Conservation (phyloP, 306 rosid genomes). For the Quercus engelmannii region DNA sequence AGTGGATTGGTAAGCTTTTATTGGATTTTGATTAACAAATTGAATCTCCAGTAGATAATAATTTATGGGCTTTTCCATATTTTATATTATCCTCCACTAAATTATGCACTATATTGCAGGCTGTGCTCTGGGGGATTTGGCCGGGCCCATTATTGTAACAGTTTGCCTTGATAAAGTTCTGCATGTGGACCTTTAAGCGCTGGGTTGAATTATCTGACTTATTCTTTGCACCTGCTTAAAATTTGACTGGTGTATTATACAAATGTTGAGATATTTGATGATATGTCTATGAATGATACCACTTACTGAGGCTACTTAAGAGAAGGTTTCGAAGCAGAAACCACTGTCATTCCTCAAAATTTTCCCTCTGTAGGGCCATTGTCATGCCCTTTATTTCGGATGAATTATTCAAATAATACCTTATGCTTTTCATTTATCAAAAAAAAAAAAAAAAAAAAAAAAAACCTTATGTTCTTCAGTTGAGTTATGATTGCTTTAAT, state of each 20-base stretch:
- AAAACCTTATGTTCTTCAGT: neutral
- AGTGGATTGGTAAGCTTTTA: constrained; percentile 69
- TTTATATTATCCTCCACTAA: neutral
- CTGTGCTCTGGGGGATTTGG: constrained; percentile 69
- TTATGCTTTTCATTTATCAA: too few relatives aligned
- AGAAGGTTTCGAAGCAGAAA: constrained; percentile 1
- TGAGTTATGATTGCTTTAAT: neutral
- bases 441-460: too few relatives aligned
- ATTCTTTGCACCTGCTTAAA: constrained; percentile 20
- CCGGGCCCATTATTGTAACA: constrained; percentile 67
- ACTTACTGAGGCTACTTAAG: neutral
- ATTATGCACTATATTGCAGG: constrained; percentile 41
- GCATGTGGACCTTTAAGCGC: constrained; percentile 33
- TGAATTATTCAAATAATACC: too few relatives aligned
- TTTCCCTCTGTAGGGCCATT: neutral
- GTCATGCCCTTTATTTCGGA: neutral
- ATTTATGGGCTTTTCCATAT: neutral
- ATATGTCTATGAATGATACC: neutral
- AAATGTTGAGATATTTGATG: constrained; percentile 9
- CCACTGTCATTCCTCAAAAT: neutral
- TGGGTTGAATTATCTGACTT: constrained; percentile 10
- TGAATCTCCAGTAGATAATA: neutral
- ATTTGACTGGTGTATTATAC: constrained; percentile 6
- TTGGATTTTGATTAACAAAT: neutral
- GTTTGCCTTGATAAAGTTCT: constrained; percentile 32